Conservation (phyloP, 2,329 filamentous ascomycete species). For the Scopulariopsis brevicaulis region DNA sequence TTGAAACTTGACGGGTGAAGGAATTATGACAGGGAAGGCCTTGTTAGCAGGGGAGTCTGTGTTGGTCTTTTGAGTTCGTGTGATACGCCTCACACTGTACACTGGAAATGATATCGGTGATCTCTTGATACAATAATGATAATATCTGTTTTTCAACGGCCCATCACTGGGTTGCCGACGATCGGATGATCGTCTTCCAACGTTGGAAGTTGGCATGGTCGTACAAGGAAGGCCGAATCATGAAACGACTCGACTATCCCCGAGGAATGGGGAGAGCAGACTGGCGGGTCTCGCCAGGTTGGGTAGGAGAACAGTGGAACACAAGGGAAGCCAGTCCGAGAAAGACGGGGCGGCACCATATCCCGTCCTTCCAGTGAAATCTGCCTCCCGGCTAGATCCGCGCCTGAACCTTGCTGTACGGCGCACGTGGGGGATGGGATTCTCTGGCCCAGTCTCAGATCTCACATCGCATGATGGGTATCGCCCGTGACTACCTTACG, state of each 20-base stretch:
- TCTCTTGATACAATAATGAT: not conserved
- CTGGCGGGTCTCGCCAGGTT: not conserved
- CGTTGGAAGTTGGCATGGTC: too few species aligned
- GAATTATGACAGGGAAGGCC: too few species aligned
- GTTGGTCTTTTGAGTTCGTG: not conserved
- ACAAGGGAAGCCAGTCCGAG: not conserved
- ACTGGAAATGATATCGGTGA: not conserved
- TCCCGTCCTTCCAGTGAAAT: not conserved
- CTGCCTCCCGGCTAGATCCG: not conserved
- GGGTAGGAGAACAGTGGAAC: not conserved
- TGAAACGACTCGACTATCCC: not conserved
- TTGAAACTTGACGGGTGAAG: too few species aligned
- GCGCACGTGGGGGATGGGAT: not conserved
- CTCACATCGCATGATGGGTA: not conserved
- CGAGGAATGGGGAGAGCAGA: not conserved
- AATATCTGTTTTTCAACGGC: not conserved
- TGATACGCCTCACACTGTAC: not conserved
- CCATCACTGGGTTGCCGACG: not conserved
- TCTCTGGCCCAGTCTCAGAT: not conserved
- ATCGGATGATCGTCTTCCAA: not conserved
- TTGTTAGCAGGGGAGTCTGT: not conserved
- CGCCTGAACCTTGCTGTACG: not conserved
- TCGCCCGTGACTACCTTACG: not conserved
- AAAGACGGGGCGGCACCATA: too few species aligned
- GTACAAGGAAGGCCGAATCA: too few species aligned